These are phyloP conservation scores for Cercospora zeina DNA, from an alignment of 2,329 filamentous ascomycete genomes.

Conservation along the genomic window DNA sequence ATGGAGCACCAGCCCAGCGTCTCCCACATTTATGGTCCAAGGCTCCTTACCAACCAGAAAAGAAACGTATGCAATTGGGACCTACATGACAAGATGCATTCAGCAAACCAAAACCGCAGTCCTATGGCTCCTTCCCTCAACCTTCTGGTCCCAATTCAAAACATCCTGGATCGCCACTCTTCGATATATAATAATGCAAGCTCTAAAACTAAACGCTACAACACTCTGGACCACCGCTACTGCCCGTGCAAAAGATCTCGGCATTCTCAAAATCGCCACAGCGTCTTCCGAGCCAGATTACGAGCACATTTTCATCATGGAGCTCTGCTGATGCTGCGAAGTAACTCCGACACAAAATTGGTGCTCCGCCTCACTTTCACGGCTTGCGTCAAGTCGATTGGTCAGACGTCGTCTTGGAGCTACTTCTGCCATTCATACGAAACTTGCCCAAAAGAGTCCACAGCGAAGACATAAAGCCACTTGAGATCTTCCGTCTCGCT, in stretches of 20 bases:
- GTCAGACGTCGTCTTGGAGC: not conserved
- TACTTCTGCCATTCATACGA: not conserved
- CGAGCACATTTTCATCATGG: too few species aligned
- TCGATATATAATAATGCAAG: not conserved
- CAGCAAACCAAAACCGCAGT: not conserved
- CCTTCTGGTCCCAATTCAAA: not conserved
- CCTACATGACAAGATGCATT: not conserved
- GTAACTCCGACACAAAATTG: too few species aligned
- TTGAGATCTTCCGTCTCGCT: not conserved
- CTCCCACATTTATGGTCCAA: not conserved
- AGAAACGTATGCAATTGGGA: not conserved
- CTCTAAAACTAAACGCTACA: not conserved
- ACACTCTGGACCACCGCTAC: not conserved
- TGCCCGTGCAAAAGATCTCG: not conserved
- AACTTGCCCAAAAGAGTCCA: not conserved
- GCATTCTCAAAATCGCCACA: too few species aligned
- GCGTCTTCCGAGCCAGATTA: too few species aligned
- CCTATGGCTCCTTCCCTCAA: not conserved
- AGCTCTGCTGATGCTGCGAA: too few species aligned
- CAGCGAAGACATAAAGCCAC: not conserved
- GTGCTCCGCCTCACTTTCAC: too few species aligned
- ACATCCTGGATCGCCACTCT: not conserved
- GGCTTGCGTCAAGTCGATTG: too few species aligned
- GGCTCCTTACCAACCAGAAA: not conserved
- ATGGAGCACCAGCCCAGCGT: not conserved